Base-by-base conservation (phyloP, 208 protist species). In the Leptomonas seymouri region DNA sequence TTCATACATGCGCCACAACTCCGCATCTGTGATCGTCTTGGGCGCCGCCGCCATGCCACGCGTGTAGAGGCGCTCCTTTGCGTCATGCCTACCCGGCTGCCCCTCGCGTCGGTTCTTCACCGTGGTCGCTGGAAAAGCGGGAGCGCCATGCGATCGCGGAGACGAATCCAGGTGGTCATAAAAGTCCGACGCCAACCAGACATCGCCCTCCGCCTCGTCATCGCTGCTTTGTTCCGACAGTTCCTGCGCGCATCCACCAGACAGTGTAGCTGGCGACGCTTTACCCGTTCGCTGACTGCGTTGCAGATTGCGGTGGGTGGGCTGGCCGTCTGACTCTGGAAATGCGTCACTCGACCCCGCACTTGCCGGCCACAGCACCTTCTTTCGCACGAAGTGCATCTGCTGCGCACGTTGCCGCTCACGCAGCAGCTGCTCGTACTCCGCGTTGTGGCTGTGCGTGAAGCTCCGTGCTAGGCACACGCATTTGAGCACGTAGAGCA, bases 401-500 rank as follows among this genome's bases (percentile, higher is more conserved):
- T 74, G 46, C 55, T 77, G 72, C 21, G 71, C 63, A 18, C 57
- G 75, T 16, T 60, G 73, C 12, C 83, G 78, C 59, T 61, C 67
- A 8, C 76, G 65, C 44, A 93, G 74, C 44, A 78, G 54, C 28
- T 55, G 61, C 63, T 95, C 92, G 57, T 85, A 97, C 27, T 67
- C 53, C 2, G 74, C 57, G 81, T 97, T 97, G 63, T 79, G 78
- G 53, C 80, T 85, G 45, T 88, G 54, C 21, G 81, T 91, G 55
- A 68, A 74, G 68, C 82, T 87, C 42, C 87, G 82, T 3, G 87
- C 86, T 16, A 94, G 80, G n/a, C 84, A 87, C 39, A 80, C 77
- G 62, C 81, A 90, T n/a, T 79, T 74, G 8, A 94, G 49, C 16
- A 89, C 87, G 79, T 93, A 94, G 7, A 97, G 82, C 46, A 89